Percentiles rank a stretch among this genome's conserved stretches.
Evolutionary conservation across 495 filamentous ascomycete genomes (phyloP).

Genomic region (Aspergillus diversus): DNA sequence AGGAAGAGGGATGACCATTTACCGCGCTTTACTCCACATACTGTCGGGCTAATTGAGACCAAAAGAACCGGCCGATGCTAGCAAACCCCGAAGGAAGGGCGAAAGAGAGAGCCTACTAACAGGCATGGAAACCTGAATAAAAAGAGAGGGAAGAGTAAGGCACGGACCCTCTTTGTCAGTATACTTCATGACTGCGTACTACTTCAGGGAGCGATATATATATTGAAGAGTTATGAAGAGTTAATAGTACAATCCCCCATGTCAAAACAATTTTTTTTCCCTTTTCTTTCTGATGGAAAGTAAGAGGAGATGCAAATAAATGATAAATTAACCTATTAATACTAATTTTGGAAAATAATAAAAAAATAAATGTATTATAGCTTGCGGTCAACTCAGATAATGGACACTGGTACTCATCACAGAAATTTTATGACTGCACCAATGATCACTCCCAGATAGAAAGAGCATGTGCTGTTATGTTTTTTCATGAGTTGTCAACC

Average conservation of each 20-base stretch:
- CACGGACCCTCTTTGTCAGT: no score
- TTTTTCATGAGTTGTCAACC: not conserved
- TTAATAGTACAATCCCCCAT: no score
- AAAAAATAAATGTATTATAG: not conserved
- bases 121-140: no score
- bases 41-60: not conserved
- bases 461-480: not conserved
- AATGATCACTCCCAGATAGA: not conserved
- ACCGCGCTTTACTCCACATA: slow-evolving; percentile 1
- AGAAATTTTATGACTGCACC: not conserved
- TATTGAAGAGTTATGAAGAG: no score
- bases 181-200: no score
- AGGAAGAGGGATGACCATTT: not conserved
- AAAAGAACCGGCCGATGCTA: no score
- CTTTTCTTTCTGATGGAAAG: not conserved
- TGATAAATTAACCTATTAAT: not conserved
- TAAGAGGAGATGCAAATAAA: not conserved
- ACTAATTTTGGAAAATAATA: not conserved
- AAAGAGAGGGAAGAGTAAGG: no score
- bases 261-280: no score
- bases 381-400: not conserved
- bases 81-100: no score
- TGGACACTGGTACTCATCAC: not conserved
- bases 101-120: no score
- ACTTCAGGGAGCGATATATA: no score